These are phyloP conservation scores for Nitzschia sp. DNA, from an alignment of 108 stramenopile species.

Conservation along the genomic window DNA sequence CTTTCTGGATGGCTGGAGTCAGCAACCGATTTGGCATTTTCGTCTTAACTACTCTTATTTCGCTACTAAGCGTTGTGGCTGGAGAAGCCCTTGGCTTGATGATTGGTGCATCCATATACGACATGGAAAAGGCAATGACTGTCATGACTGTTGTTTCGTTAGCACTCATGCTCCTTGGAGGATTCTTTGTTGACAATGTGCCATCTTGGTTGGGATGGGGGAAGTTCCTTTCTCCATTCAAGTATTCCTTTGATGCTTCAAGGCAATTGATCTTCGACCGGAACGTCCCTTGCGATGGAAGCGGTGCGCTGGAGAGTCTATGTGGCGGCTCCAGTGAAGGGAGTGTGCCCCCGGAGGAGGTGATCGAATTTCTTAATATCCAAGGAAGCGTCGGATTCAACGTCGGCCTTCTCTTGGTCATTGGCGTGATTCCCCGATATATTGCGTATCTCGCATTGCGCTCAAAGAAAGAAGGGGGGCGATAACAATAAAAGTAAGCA, in stretches of 20 bases:
- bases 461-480: slow-evolving; percentile 28
- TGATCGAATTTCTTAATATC: slow-evolving; percentile 55
- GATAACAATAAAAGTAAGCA: slow-evolving; percentile 3
- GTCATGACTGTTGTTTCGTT: slow-evolving; percentile 56
- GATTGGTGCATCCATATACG: slow-evolving; percentile 64
- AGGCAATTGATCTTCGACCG: slow-evolving; percentile 55
- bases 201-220: slow-evolving; percentile 56
- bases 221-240: slow-evolving; percentile 64
- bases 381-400: slow-evolving; percentile 67
- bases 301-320: slow-evolving; percentile 28
- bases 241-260: slow-evolving; percentile 62
- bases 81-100: slow-evolving; percentile 70
- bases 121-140: slow-evolving; percentile 58
- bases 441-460: slow-evolving; percentile 62
- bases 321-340: not conserved
- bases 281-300: slow-evolving; percentile 67
- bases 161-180: slow-evolving; percentile 60
- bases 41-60: slow-evolving; percentile 42
- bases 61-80: slow-evolving; percentile 60
- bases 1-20: slow-evolving; percentile 72
- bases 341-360: slow-evolving; percentile 26
- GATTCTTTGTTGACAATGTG: slow-evolving; percentile 68
- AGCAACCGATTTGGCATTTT: slow-evolving; percentile 46
- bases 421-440: slow-evolving; percentile 51
- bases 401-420: slow-evolving; percentile 52